Conservation (phyloP, 108 stramenopile genomes). For the Licmophora abbreviata region DNA sequence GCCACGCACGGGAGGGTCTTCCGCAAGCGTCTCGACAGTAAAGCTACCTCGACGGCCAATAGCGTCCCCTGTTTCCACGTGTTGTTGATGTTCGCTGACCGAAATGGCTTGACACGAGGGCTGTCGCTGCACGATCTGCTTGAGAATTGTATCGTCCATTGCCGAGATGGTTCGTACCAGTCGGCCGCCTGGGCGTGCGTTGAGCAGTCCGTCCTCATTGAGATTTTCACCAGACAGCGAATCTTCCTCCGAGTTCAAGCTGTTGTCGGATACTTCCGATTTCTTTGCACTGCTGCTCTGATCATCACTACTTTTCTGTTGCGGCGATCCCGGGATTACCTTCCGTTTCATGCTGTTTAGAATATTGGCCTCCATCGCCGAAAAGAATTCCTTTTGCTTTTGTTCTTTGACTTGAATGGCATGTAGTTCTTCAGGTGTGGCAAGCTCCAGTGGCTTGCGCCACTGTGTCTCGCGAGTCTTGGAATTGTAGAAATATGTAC, state of each 20-base stretch:
- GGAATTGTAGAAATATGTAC: slow-evolving; percentile 90
- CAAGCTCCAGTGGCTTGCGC: slow-evolving; percentile 83
- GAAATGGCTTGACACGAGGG: too few species aligned
- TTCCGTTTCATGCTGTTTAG: slow-evolving; percentile 18
- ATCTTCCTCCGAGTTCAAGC: too few species aligned
- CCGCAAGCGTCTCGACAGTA: too few species aligned
- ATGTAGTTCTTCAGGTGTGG: slow-evolving; percentile 41
- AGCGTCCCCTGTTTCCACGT: too few species aligned
- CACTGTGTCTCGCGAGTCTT: slow-evolving; percentile 90
- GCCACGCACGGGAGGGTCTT: too few species aligned
- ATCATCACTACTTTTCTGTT: background rate
- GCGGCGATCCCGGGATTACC: background rate
- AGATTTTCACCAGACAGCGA: too few species aligned
- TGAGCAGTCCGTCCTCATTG: too few species aligned
- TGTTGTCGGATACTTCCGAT: too few species aligned
- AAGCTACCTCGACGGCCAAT: too few species aligned
- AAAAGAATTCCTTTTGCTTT: slow-evolving; percentile 75
- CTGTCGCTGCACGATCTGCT: too few species aligned
- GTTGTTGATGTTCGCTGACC: too few species aligned
- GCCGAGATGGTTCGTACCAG: slow-evolving; percentile 51
- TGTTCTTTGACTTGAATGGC: slow-evolving; percentile 62
- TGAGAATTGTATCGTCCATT: slow-evolving; percentile 67
- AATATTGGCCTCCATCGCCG: slow-evolving; percentile 85
- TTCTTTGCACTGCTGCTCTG: background rate
- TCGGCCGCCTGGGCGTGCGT: background rate